Percentiles rank a stretch among this genome's conserved stretches.
These are phyloP conservation scores for Linanthus parryae DNA, from an alignment of 148 eudicot genomes.

Conservation along the genomic window DNA sequence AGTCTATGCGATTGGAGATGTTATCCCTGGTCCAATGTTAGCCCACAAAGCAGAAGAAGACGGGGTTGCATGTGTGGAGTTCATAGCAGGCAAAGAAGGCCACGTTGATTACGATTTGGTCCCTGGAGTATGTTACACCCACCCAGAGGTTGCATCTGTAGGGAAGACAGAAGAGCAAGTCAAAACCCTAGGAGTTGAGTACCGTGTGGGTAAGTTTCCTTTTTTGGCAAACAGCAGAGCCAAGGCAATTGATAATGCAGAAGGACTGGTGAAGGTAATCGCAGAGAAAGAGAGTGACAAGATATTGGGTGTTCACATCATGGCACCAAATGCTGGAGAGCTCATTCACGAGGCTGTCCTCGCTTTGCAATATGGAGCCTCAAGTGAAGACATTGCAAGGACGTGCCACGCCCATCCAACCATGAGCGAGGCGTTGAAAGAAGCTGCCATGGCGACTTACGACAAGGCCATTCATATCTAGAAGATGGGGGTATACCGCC, in stretches of 20 bases:
- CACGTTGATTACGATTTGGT: constrained; percentile 95
- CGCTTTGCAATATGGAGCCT: constrained; percentile 83
- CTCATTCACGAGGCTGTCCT: constrained; percentile 91
- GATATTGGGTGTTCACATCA: constrained; percentile 88
- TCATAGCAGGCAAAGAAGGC: constrained; percentile 84
- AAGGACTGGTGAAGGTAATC: constrained; percentile 79
- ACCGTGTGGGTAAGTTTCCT: constrained; percentile 86
- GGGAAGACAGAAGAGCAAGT: constrained; percentile 99
- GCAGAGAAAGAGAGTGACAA: constrained; percentile 90
- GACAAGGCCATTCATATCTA: constrained; percentile 61
- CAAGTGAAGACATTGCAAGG: constrained; percentile 98
- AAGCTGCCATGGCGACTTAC: constrained; percentile 89
- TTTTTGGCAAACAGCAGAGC: constrained; percentile 94
- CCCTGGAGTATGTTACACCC: constrained; percentile 89
- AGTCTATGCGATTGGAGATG: constrained; percentile 84
- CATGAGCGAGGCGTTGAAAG: constrained; percentile 93
- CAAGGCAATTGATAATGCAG: constrained; percentile 97
- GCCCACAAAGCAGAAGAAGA: constrained; percentile 99
- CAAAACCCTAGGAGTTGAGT: constrained; percentile 62
- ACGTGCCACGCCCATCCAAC: constrained; percentile 99
- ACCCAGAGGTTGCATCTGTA: constrained; percentile 90
- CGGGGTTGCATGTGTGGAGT: constrained; percentile 92
- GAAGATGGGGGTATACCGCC: too few relatives aligned
- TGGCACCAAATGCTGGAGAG: constrained; percentile 96
- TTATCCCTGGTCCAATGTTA: constrained; percentile 94